A percentile compares a stretch with the other conserved stretches of the same genome.
Evolutionary conservation across 768 basidiomycete genomes (phyloP).

Genomic region (Tylopilus subfusipes): DNA sequence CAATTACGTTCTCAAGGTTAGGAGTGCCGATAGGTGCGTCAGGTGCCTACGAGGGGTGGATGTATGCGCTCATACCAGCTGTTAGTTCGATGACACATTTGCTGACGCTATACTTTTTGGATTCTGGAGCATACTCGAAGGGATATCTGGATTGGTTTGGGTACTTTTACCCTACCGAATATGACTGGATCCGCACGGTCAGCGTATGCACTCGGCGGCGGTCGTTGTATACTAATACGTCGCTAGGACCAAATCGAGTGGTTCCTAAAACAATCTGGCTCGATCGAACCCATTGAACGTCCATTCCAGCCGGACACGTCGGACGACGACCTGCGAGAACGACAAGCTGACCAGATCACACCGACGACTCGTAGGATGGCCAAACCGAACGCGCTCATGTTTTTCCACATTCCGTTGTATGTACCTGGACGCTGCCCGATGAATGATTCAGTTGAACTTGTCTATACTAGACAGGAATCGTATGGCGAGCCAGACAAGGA

Average conservation of each 20-base stretch:
- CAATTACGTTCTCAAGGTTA: conserved; percentile 85
- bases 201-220: conserved; percentile 11
- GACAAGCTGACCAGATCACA: conserved; percentile 57
- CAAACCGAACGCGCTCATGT: conserved; percentile 95
- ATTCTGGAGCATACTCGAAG: conserved; percentile 75
- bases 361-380: conserved; percentile 58
- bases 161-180: conserved; percentile 65
- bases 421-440: conserved; percentile 23
- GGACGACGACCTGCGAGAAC: conserved; percentile 51
- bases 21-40: conserved; percentile 79
- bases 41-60: neutral
- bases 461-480: conserved; percentile 59
- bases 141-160: conserved; percentile 55
- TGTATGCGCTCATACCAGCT: conserved; percentile 6
- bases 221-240: neutral
- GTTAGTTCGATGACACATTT: conserved; percentile 79
- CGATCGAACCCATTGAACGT: conserved; percentile 70
- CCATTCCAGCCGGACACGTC: conserved; percentile 79
- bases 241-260: conserved; percentile 74
- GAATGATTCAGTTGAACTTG: neutral
- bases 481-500: conserved; percentile 69
- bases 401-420: conserved; percentile 95
- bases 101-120: conserved; percentile 88
- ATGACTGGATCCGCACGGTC: conserved; percentile 81
- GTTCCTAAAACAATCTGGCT: conserved; percentile 82